Evolutionary conservation across 345 rosid genomes (phyloP), one percentile per base, ranked within the genome.

Genomic region (Abelmoschus esculentus): DNA sequence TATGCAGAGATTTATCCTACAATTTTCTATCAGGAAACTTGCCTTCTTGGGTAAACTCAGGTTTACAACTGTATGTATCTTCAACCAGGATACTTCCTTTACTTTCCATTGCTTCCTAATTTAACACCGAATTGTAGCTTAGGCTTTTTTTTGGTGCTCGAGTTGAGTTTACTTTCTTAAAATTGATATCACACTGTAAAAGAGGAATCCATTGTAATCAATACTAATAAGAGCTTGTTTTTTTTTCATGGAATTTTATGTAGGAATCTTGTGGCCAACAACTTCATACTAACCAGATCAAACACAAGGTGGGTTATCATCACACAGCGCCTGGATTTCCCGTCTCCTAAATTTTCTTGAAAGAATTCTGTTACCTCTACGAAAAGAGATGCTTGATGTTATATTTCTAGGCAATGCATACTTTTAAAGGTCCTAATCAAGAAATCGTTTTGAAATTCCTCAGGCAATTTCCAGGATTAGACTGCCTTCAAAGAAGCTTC

Each of bases 1-100:
- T 12, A 14, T 70, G 77, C 82, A 82, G 85, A 74, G 85, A 82
- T 62, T 66, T 82, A 42, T 82, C 85, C 2, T 76, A 72, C 73
- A 81, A 81, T 70, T 60, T 53, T 19, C 78, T 81, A 44, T 54
- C 73, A 22, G 85, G 82, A 70, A 31, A 44, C 32, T 74, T 81
- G 53, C 85, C 82, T 6, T 63, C 80, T 7, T 81, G 82, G 85
- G 65, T 81, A 61, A 38, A 63, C 56, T 57, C 72, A 66, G 59
- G 47, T 59, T 10, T 72, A 19, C 71, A 79, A 55, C 5, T 81
- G 82, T 81, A 79, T 47, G 82, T 76, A 26, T 62, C 68, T 32
- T 5, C 3, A 53, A 46, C 61, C 44, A 11, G n/a, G 31, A 18
- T 38, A 19, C 46, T 22, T 60, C 13, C 26, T 22, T 71, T 26